Percentiles rank a stretch among this genome's conserved stretches.
Evolutionary conservation across 1,284 basidiomycete species (phyloP).

Genomic region (Leccinum angustisporum): DNA sequence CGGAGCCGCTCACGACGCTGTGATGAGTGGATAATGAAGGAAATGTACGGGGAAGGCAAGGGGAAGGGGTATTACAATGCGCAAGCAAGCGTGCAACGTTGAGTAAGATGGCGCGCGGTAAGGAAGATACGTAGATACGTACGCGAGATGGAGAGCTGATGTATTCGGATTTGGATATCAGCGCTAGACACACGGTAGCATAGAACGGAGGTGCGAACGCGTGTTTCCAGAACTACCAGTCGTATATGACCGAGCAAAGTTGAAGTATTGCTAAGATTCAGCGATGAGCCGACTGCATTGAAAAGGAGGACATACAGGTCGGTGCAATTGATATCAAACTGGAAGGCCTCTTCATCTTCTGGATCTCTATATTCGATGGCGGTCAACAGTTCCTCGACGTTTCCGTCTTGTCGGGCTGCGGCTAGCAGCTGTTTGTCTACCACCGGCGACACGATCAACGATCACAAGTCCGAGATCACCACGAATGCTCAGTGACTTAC

Average conservation of each 20-base stretch:
- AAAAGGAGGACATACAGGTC: conserved; percentile 26
- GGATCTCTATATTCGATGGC: conserved; percentile 22
- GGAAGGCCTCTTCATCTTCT: conserved; percentile 17
- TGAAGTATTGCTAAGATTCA: conserved; percentile 1
- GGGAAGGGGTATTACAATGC: not conserved
- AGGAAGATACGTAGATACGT: conserved; percentile 11
- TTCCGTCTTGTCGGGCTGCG: conserved; percentile 28
- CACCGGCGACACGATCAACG: not conserved
- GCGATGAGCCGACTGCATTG: not conserved
- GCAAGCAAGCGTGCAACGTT: not conserved
- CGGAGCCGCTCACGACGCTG: conserved; percentile 22
- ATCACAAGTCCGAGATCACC: not conserved
- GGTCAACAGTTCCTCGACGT: conserved; percentile 30
- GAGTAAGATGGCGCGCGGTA: not conserved
- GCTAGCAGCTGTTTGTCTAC: conserved; percentile 31
- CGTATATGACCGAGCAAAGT: not conserved
- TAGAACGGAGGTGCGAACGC: conserved; percentile 23
- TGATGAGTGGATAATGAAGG: not conserved
- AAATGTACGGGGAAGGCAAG: no score
- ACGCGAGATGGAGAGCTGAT: conserved; percentile 36
- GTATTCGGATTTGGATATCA: conserved; percentile 13
- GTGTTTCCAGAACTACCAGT: conserved; percentile 29
- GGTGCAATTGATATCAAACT: conserved; percentile 34
- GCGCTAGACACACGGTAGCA: conserved; percentile 1
- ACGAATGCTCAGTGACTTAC: conserved; percentile 9